Base-by-base conservation (phyloP, 1,139 yeast species). In the Meyerozyma sp. region DNA sequence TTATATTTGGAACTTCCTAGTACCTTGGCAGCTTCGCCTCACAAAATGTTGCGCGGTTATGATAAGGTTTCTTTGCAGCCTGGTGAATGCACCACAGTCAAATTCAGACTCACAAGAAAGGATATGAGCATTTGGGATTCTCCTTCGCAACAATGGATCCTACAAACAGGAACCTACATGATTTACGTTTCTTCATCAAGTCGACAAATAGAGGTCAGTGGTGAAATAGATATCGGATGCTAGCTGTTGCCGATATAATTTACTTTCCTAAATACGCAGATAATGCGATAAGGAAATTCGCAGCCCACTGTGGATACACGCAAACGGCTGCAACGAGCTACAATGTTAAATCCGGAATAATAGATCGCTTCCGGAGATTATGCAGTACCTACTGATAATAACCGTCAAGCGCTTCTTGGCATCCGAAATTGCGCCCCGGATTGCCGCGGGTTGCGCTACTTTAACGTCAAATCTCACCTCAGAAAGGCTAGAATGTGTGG, bases 71-170 rank as follows among this genome's bases (percentile, higher is more conserved):
- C 64, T 43, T 56, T 80, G 37, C 68, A 65, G n/a, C 66, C 77
- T 10, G 80, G 78, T 1, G 65, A 65, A 39, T 50, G 68, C 1
- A 62, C 62, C 4, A 57, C 57, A 18, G 65, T 78, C 10, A 56
- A 55, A 26, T 81, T 81, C 54, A 70, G 71, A 41, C 62, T 82
- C 23, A 59, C 70, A 46, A 73, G 78, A 51, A 68, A 83, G 46
- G 87, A 82, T 57, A 61, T 82, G 52, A 70, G 82, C 47, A 64
- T 74, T 27, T 82, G 86, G 86, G 84, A 81, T 56, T 64, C 75
- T 1, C 68, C 57, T 28, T 68, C 73, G 13, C 84, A 81, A 56
- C 77, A 79, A 45, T 82, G 88, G 87, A 65, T 78, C 25, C 72
- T 81, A 34, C 81, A 75, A 50, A 73, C 77, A 5, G 87, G 87